Percentiles rank a stretch among this genome's conserved stretches.
These are phyloP conservation scores for Phylloporus sp. DNA, from an alignment of 768 basidiomycete species.

Conservation along the genomic window DNA sequence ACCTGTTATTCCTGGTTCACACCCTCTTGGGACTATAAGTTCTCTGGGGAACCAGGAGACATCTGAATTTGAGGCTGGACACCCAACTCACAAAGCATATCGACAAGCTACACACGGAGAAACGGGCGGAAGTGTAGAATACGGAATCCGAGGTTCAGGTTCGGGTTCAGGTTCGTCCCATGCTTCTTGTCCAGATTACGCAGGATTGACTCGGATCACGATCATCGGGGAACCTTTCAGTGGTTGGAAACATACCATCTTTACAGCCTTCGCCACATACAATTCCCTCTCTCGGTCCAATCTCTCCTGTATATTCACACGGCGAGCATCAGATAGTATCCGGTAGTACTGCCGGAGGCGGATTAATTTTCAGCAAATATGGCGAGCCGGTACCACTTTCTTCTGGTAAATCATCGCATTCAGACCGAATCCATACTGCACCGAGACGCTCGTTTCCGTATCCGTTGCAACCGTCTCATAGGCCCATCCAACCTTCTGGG, in stretches of 20 bases:
- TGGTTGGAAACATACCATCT: not conserved
- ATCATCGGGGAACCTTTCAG: slow-evolving; percentile 1
- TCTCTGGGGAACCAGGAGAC: slow-evolving; percentile 3
- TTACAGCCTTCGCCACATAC: not conserved
- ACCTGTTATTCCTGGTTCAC: not conserved
- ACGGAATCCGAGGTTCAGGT: slow-evolving; percentile 14
- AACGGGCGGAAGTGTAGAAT: not conserved
- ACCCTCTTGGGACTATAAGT: slow-evolving; percentile 2
- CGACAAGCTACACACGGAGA: slow-evolving; percentile 6
- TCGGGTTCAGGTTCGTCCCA: slow-evolving; percentile 9
- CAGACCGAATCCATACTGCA: not conserved
- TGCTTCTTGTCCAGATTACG: not conserved
- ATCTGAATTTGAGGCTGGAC: not conserved
- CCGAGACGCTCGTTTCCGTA: not conserved
- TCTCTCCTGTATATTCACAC: slow-evolving; percentile 8
- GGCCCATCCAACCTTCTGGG: not conserved
- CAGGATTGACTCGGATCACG: not conserved
- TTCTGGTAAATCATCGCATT: not conserved
- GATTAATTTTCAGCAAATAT: not conserved
- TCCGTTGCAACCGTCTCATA: not conserved
- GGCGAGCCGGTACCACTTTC: not conserved
- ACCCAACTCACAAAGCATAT: slow-evolving; percentile 3
- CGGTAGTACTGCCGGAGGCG: not conserved
- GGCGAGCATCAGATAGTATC: not conserved
- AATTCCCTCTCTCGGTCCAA: not conserved